phyloP scores from a whole-genome alignment of 768 basidiomycete genomes.

The Lactarius hengduanensis region DNA sequence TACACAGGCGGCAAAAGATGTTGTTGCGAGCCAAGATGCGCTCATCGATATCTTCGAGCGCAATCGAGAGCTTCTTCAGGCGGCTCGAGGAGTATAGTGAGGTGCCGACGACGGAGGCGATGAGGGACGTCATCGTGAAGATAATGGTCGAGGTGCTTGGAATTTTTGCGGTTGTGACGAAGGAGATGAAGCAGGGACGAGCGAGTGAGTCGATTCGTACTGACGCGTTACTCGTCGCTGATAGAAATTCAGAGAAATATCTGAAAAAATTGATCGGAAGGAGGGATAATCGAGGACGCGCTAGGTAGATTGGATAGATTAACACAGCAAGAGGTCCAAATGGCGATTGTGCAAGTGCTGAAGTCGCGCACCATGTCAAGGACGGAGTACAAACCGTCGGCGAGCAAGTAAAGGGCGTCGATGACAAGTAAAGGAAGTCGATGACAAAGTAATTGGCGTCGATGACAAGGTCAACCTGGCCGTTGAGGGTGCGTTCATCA shows the following conservation, averaged over 20 bases:
- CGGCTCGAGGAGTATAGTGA: not conserved
- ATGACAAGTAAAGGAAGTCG: too few relatives aligned
- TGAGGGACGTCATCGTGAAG: not conserved
- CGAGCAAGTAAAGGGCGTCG: not conserved
- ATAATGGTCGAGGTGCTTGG: not conserved
- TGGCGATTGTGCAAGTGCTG: not conserved
- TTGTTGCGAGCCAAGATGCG: not conserved
- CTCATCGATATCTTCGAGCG: not conserved
- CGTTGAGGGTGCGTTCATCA: not conserved
- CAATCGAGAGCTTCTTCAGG: not conserved
- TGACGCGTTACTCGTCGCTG: not conserved
- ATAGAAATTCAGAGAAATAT: not conserved
- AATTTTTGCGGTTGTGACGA: not conserved
- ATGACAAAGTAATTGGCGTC: too few relatives aligned
- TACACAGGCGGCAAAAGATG: not conserved
- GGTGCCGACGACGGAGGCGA: not conserved
- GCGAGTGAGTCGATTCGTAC: not conserved
- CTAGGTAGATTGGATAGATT: not conserved
- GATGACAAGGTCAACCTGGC: not conserved
- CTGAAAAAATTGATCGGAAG: not conserved
- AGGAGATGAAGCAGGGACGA: slow-evolving; percentile 1
- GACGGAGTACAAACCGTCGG: not conserved
- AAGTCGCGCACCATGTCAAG: not conserved
- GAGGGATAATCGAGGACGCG: not conserved
- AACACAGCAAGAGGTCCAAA: not conserved